phyloP scores from a whole-genome alignment of 805 yeast species.

The Ogataea nakhonphanomensis region DNA sequence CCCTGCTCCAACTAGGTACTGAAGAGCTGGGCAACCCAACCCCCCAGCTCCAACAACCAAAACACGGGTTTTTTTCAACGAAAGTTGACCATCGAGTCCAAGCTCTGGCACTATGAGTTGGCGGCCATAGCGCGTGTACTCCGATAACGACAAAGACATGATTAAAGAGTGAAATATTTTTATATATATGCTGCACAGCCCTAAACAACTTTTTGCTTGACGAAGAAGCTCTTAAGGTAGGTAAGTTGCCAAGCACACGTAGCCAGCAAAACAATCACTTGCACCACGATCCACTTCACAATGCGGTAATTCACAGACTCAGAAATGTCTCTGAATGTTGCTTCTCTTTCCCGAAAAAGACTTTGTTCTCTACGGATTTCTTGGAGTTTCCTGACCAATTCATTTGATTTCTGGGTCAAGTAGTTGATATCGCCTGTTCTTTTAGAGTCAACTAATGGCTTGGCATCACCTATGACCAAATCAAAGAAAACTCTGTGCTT shows the following conservation, averaged over 20 bases:
- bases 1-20: conserved; percentile 86
- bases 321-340: conserved; percentile 65
- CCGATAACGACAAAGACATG: conserved; percentile 42
- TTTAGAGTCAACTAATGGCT: conserved; percentile 63
- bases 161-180: background rate
- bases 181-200: conserved; percentile 7
- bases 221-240: conserved; percentile 72
- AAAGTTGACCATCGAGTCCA: conserved; percentile 56
- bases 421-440: conserved; percentile 53
- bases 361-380: conserved; percentile 66
- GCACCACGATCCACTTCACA: conserved; percentile 70
- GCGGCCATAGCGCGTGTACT: conserved; percentile 83
- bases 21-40: conserved; percentile 85
- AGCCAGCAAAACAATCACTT: conserved; percentile 57
- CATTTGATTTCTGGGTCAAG: conserved; percentile 55
- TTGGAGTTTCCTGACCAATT: conserved; percentile 50
- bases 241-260: conserved; percentile 74
- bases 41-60: conserved; percentile 97
- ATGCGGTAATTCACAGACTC: conserved; percentile 69
- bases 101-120: conserved; percentile 91
- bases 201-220: conserved; percentile 68
- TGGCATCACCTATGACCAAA: conserved; percentile 63
- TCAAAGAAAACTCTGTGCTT: conserved; percentile 69
- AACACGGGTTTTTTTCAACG: conserved; percentile 54
- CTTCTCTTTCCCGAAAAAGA: conserved; percentile 71